Percentiles rank a stretch among this genome's conserved stretches.
These are phyloP conservation scores for Limnomonas spitsbergensis DNA, from an alignment of 139 green algal genomes.

Conservation along the genomic window DNA sequence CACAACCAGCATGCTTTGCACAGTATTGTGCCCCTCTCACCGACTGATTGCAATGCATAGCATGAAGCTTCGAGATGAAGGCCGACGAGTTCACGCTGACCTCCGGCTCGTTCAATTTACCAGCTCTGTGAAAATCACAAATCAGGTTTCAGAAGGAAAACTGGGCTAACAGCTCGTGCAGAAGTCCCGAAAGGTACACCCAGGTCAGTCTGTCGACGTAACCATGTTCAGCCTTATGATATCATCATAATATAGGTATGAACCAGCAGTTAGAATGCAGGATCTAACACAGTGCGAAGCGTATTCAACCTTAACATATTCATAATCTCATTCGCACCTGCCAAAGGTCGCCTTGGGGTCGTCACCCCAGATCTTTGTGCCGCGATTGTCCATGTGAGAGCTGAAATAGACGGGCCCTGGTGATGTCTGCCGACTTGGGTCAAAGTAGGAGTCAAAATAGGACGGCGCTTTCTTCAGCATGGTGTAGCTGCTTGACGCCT, in stretches of 20 bases:
- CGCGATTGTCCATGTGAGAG: slow-evolving; percentile 10
- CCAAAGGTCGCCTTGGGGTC: slow-evolving; percentile 23
- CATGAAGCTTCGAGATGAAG: slow-evolving; percentile 16
- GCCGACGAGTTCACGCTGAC: background rate
- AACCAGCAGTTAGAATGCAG: no score
- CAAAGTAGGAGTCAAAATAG: slow-evolving; percentile 26
- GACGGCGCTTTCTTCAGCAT: background rate
- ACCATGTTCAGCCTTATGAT: no score
- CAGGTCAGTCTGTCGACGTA: no score
- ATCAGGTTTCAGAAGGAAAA: no score
- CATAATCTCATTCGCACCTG: slow-evolving; percentile 18
- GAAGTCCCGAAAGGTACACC: no score
- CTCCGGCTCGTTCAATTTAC: background rate
- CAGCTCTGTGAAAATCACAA: background rate
- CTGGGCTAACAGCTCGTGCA: no score
- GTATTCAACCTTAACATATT: no score
- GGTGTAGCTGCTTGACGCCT: slow-evolving; percentile 10
- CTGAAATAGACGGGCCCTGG: slow-evolving; percentile 26
- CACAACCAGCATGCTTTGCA: no score
- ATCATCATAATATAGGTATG: no score
- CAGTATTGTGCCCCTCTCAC: no score
- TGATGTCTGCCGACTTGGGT: slow-evolving; percentile 13
- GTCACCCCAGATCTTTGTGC: slow-evolving; percentile 18
- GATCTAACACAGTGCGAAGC: no score
- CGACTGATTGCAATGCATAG: slow-evolving; percentile 1